phyloP scores from a whole-genome alignment of 1,139 yeast species.

The Scheffersomyces quercinus region DNA sequence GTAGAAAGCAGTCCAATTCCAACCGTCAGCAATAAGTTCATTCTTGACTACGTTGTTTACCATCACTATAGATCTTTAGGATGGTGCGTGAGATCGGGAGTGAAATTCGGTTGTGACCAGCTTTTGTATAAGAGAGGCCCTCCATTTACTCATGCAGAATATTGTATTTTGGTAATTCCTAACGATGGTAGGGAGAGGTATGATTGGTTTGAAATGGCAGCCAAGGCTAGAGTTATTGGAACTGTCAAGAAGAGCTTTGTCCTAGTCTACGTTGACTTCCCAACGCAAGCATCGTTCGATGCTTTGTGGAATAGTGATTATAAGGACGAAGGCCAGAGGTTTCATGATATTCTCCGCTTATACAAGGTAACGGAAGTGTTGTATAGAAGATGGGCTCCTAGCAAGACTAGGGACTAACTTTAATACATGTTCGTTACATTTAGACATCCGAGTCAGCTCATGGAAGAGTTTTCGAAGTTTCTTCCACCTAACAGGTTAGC shows the following conservation, averaged over 20 bases:
- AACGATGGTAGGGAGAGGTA: constrained; percentile 26
- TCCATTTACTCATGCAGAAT: constrained; percentile 93
- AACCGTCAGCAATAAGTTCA: constrained; percentile 38
- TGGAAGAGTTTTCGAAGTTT: no score
- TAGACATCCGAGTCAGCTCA: no score
- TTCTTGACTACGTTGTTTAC: constrained; percentile 68
- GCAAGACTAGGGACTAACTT: constrained; percentile 68
- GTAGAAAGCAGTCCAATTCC: constrained; percentile 5
- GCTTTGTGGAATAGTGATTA: constrained; percentile 15
- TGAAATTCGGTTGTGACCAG: constrained; percentile 86
- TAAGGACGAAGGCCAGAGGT: constrained; percentile 20
- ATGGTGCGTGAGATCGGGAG: constrained; percentile 93
- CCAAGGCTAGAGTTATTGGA: constrained; percentile 77
- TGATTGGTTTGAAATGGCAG: constrained; percentile 65
- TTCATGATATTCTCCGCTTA: constrained; percentile 35
- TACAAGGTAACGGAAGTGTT: constrained; percentile 63
- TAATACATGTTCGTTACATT: no score
- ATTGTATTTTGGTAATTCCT: constrained; percentile 58
- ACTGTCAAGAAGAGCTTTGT: constrained; percentile 83
- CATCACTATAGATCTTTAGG: constrained; percentile 88
- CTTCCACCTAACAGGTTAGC: no score
- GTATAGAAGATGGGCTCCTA: constrained; percentile 82
- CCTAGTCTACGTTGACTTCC: constrained; percentile 62
- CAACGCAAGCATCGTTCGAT: constrained; percentile 35
- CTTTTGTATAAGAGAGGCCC: constrained; percentile 88